phyloP scores from a whole-genome alignment of 257 asterid genomes.

The Solanum tacnaense region DNA sequence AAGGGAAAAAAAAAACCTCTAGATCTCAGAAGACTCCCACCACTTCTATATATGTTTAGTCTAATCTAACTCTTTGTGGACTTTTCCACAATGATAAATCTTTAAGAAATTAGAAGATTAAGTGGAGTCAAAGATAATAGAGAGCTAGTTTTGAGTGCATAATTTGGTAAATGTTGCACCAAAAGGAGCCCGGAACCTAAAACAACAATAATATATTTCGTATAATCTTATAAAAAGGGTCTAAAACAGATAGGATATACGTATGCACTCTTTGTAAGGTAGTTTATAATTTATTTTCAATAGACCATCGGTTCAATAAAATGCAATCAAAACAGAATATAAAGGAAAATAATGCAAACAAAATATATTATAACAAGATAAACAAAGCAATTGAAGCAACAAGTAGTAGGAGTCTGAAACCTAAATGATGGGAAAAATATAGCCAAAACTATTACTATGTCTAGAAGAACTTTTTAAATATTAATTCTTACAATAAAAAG shows the following conservation, averaged over 20 bases:
- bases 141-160: not conserved
- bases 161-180: not conserved
- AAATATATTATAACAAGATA: too few species aligned
- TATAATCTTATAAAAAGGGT: not conserved
- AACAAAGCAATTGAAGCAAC: not conserved
- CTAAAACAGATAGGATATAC: not conserved
- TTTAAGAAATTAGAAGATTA: not conserved
- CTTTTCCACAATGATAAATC: not conserved
- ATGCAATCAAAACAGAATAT: not conserved
- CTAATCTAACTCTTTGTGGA: not conserved
- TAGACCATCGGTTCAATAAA: rapidly evolving
- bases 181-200: not conserved
- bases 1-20: not conserved
- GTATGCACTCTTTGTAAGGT: not conserved
- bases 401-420: too few species aligned
- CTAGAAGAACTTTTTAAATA: not conserved
- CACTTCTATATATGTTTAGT: not conserved
- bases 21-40: not conserved
- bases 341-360: not conserved
- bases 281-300: rapidly evolving
- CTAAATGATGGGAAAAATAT: too few species aligned
- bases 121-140: not conserved
- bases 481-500: not conserved
- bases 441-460: not conserved
- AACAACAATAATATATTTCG: not conserved